These are phyloP conservation scores for Circinella umbellata DNA, from an alignment of 371 early-diverging fungal genomes.

Conservation along the genomic window DNA sequence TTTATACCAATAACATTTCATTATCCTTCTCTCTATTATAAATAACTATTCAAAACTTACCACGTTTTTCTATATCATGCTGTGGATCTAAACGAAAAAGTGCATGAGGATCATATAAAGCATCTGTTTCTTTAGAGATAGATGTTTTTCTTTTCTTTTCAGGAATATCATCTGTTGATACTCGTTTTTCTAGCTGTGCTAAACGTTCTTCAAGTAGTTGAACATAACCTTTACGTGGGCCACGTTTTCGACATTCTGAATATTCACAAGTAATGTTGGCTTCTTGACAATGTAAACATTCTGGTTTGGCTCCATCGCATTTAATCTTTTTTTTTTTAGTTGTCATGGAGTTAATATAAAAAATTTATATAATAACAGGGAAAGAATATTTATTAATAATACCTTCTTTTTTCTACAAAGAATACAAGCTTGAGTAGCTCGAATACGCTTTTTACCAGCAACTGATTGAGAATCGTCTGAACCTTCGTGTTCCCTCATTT, in stretches of 20 bases:
- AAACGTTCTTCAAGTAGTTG: constrained; percentile 73
- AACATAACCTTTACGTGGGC: constrained; percentile 85
- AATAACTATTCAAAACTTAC: background rate
- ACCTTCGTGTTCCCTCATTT: constrained; percentile 3
- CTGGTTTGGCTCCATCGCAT: constrained; percentile 80
- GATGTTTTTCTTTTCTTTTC: background rate
- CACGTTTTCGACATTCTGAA: constrained; percentile 75
- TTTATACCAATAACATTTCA: background rate
- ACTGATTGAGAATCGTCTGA: background rate
- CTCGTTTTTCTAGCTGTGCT: constrained; percentile 63
- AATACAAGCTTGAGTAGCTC: constrained; percentile 83
- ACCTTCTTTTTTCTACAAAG: constrained; percentile 81
- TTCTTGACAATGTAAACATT: constrained; percentile 81
- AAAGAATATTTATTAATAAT: too few species aligned
- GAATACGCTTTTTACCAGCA: constrained; percentile 58
- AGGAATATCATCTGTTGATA: constrained; percentile 25
- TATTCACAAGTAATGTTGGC: constrained; percentile 71
- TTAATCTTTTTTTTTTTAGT: constrained; percentile 49
- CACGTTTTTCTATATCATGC: background rate
- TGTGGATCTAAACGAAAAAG: background rate
- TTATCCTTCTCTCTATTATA: too few species aligned
- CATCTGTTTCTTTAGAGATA: background rate
- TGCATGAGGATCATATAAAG: background rate
- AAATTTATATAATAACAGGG: background rate
- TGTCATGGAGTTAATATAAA: too few species aligned